Evolutionary conservation across 148 eudicot species (phyloP), one percentile per base, ranked within the genome.

Genomic region (Rheum nobile): DNA sequence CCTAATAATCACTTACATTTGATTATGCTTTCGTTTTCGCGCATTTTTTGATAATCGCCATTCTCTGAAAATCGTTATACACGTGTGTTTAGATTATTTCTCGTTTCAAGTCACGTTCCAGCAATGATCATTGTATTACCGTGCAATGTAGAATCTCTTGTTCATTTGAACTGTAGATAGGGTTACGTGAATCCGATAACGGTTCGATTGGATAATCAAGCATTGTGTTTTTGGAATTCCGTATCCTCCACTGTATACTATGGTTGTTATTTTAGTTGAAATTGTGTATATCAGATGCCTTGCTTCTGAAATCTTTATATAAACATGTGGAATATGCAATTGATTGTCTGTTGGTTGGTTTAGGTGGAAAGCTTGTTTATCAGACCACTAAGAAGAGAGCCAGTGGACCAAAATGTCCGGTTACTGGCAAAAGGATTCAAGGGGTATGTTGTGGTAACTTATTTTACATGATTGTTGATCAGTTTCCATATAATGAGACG

Each of bases 341-440:
- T 34, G 7, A 39, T 8, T 71, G 73, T 9, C 41, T 38, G 16
- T 9, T 32, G 73, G 7, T 21, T 43, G 73, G 7, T 67, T 4
- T 59, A 88, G 89, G 91, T 59, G 91, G 95, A 19, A 83, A 74
- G 77, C 74, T 86, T 22, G 88, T 88, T 43, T 88, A 86, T 77
- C 95, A 90, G 85, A 86, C 78, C 34, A 88, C 91, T 2, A 90
- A 90, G 87, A 90, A 90, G 89, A 88, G 89, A 83, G 95, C 95
- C 22, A 90, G 84, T 68, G 95, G 95, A 37, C 95, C 95, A 0
- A 90, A 90, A 61, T 90, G 95, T 74, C 91, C 91, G 70, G 90
- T 89, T 8, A 89, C 95, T 39, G 91, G 95, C 65, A 90, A 88
- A 81, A 86, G 95, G 79, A 90, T 90, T 57, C 95, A 88, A 83